These are phyloP conservation scores for Micractinium sp. DNA, from an alignment of 139 green algal genomes.

Conservation along the genomic window DNA sequence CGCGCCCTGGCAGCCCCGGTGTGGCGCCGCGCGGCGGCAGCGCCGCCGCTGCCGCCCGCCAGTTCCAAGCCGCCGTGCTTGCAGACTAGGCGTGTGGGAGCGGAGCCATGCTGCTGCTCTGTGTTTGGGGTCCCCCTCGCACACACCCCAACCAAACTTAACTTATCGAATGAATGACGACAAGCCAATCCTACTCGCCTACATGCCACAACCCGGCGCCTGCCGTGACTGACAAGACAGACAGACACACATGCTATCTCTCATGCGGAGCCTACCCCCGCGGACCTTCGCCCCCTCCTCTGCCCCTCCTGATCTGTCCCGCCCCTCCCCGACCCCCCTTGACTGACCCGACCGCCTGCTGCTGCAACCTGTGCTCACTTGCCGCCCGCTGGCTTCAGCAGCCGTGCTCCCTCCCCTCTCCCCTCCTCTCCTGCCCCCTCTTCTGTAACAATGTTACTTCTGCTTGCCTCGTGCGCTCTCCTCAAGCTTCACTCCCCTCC, in stretches of 20 bases:
- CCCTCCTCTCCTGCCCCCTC: background rate
- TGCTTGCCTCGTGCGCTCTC: background rate
- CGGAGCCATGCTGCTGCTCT: no score
- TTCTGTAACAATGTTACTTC: background rate
- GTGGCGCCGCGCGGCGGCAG: background rate
- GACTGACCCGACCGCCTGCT: background rate
- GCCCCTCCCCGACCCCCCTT: no score
- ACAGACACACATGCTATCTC: no score
- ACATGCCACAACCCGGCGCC: no score
- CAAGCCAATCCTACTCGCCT: no score
- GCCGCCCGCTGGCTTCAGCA: background rate
- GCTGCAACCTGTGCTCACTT: background rate
- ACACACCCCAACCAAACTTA: no score
- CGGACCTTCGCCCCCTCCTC: no score
- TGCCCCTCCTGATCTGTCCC: no score
- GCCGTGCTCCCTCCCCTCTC: background rate
- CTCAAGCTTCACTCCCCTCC: background rate
- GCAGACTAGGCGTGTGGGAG: background rate
- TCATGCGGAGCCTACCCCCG: no score
- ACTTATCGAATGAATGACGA: no score
- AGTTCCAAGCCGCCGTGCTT: constrained; percentile 7
- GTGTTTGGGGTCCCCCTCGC: no score
- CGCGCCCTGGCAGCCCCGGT: constrained; percentile 10
- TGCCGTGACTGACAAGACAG: no score
- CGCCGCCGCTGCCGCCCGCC: background rate